phyloP scores from a whole-genome alignment of 2,329 filamentous ascomycete species.

The Xylariales sp. region DNA sequence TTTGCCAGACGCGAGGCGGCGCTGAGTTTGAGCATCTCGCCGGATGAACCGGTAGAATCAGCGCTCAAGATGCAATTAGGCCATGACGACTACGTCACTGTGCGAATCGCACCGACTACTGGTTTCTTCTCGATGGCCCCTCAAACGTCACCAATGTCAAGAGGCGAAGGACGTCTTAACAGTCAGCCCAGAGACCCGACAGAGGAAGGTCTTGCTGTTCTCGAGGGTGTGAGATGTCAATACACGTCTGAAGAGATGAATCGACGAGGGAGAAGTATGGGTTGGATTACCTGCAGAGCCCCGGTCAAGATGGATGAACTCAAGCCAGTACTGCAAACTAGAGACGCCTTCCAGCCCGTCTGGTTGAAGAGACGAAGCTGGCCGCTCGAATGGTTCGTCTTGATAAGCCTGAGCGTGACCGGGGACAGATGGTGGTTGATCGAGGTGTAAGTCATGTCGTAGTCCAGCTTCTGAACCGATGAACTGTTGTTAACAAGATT shows the following conservation, averaged over 20 bases:
- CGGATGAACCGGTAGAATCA: conserved; percentile 61
- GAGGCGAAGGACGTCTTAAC: conserved; percentile 64
- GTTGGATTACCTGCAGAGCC: conserved; percentile 54
- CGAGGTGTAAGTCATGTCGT: conserved; percentile 44
- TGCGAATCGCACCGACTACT: conserved; percentile 72
- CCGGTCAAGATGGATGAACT: conserved; percentile 50
- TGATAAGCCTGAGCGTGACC: conserved; percentile 63
- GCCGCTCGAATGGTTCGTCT: conserved; percentile 67
- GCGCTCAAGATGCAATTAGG: conserved; percentile 66
- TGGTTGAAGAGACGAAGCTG: conserved; percentile 72
- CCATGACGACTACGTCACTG: conserved; percentile 49
- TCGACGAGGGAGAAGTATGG: conserved; percentile 54
- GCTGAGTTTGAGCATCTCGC: conserved; percentile 53
- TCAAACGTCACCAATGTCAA: conserved; percentile 48
- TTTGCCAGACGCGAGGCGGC: conserved; percentile 57
- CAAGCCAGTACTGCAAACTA: conserved; percentile 56
- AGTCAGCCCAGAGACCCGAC: conserved; percentile 46
- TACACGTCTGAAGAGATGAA: conserved; percentile 58
- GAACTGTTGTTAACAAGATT: background rate
- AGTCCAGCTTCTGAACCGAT: background rate
- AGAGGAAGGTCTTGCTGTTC: conserved; percentile 49
- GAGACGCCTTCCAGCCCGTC: conserved; percentile 57
- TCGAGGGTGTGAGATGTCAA: conserved; percentile 60
- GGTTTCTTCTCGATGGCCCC: conserved; percentile 72
- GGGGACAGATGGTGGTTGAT: conserved; percentile 79